phyloP scores from a whole-genome alignment of 176 grass and related monocot genomes.

The Calamus simplicifolius region DNA sequence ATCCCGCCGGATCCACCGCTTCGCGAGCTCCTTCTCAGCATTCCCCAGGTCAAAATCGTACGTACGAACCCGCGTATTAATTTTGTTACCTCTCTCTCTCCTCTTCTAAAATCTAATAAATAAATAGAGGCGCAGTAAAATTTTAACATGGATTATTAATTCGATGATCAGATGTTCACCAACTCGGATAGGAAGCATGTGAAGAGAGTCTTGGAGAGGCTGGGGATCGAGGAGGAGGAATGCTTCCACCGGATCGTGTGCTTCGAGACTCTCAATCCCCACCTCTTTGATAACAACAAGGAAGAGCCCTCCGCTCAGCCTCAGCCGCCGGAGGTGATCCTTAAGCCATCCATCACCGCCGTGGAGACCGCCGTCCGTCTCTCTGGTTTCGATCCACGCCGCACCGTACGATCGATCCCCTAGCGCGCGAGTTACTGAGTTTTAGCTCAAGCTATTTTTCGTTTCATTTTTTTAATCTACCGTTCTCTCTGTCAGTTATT shows the following conservation, averaged over 20 bases:
- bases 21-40: slow-evolving; percentile 44
- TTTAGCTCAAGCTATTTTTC: background rate
- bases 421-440: no score
- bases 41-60: slow-evolving; percentile 80
- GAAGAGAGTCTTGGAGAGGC: slow-evolving; percentile 39
- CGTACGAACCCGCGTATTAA: slow-evolving; percentile 20
- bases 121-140: no score
- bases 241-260: slow-evolving; percentile 63
- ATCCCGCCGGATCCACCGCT: slow-evolving; percentile 61
- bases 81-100: no score
- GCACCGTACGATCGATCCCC: slow-evolving; percentile 38
- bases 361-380: slow-evolving; percentile 38
- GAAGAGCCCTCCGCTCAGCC: background rate
- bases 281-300: slow-evolving; percentile 39
- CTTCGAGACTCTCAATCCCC: slow-evolving; percentile 97
- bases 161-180: slow-evolving; percentile 64
- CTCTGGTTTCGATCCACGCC: slow-evolving; percentile 45
- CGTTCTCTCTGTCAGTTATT: slow-evolving; percentile 50
- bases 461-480: background rate
- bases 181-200: slow-evolving; percentile 80
- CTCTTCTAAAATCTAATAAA: no score
- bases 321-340: slow-evolving; percentile 17
- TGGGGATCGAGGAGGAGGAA: slow-evolving; percentile 57
- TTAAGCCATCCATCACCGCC: slow-evolving; percentile 65
- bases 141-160: no score